phyloP scores from a whole-genome alignment of 108 stramenopile genomes.

The Schizochytrium sp. region DNA sequence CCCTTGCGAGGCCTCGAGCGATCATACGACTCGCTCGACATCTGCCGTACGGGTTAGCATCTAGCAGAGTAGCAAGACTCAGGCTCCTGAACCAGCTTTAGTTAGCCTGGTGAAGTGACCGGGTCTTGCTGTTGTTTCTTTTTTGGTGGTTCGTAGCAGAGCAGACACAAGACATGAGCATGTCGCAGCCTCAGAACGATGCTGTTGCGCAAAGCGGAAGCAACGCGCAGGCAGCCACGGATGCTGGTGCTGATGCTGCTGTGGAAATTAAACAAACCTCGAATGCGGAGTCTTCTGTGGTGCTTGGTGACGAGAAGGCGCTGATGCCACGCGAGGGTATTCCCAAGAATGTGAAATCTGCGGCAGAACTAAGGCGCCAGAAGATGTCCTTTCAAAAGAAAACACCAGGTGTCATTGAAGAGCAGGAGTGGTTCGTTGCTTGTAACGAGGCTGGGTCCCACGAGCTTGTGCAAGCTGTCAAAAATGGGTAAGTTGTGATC shows the following conservation, averaged over 20 bases:
- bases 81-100: no score
- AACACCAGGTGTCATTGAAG: neutral
- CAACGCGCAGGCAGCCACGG: neutral
- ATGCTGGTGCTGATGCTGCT: neutral
- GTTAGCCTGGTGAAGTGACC: no score
- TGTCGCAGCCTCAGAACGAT: no score
- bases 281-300: neutral
- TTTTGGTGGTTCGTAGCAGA: neutral
- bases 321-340: no score
- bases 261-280: neutral
- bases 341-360: neutral
- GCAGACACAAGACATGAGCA: neutral
- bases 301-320: neutral
- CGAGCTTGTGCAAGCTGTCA: slow-evolving; percentile 48
- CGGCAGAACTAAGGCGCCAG: neutral
- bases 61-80: no score
- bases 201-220: no score
- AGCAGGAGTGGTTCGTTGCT: slow-evolving; percentile 41
- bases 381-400: neutral
- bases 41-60: no score
- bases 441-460: slow-evolving; percentile 36
- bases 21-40: no score
- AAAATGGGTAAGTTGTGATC: neutral
- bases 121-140: no score
- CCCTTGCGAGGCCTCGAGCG: no score